Evolutionary conservation across 805 yeast species (phyloP).

Genomic region (Saturnispora serradocipensis): DNA sequence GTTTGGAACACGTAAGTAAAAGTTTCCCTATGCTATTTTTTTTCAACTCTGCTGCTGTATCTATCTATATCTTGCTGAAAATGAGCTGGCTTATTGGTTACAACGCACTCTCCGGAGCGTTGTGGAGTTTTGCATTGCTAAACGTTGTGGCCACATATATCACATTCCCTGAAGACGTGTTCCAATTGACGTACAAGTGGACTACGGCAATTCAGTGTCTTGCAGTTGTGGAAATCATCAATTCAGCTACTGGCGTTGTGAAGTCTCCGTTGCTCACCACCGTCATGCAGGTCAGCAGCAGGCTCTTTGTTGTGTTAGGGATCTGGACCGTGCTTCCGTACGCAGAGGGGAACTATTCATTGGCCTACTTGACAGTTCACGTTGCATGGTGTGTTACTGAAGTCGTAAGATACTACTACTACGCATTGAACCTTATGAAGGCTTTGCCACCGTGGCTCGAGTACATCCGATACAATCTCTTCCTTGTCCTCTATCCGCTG

Average conservation of each 20-base stretch:
- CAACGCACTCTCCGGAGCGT: constrained; percentile 25
- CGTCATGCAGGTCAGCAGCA: constrained; percentile 75
- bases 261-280: constrained; percentile 82
- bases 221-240: constrained; percentile 74
- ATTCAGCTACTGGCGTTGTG: constrained; percentile 71
- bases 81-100: constrained; percentile 25
- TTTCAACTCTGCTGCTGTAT: neutral
- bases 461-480: constrained; percentile 74
- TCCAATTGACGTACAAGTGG: constrained; percentile 46
- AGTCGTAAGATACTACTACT: constrained; percentile 78
- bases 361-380: constrained; percentile 59
- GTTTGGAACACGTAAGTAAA: neutral
- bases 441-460: constrained; percentile 54
- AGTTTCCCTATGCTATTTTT: neutral
- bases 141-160: constrained; percentile 19
- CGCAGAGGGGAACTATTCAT: constrained; percentile 49
- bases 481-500: constrained; percentile 75
- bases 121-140: constrained; percentile 27
- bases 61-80: neutral
- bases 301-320: constrained; percentile 77
- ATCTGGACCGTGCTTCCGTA: constrained; percentile 67
- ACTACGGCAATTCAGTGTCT: constrained; percentile 64
- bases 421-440: constrained; percentile 56
- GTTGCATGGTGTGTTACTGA: constrained; percentile 95
- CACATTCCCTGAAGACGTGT: constrained; percentile 50